Conservation (phyloP, 2,329 filamentous ascomycete species). For the Zymoseptoria passerinii region DNA sequence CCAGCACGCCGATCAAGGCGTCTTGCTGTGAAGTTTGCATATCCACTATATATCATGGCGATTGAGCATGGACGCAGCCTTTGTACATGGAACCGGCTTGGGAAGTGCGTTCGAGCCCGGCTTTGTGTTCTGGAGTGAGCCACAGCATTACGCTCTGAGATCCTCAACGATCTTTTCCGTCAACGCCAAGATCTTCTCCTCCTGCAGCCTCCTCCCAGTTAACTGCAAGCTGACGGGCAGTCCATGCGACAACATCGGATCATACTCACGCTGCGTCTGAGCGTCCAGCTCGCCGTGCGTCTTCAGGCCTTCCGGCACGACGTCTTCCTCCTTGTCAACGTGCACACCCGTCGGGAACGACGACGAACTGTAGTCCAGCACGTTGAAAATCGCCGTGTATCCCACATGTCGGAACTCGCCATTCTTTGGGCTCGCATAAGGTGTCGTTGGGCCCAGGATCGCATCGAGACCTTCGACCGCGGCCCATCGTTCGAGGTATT, state of each 20-base stretch:
- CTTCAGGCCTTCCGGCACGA: constrained; percentile 17
- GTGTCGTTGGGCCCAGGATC: constrained; percentile 40
- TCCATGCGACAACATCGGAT: constrained; percentile 33
- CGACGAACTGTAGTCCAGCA: constrained; percentile 40
- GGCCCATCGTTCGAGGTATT: constrained; percentile 40
- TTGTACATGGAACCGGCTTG: no score
- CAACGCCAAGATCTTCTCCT: constrained; percentile 31
- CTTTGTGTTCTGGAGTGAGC: no score
- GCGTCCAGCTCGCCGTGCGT: constrained; percentile 34
- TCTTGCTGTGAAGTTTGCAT: no score
- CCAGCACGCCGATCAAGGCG: no score
- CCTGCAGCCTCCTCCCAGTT: constrained; percentile 26
- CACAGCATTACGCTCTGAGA: constrained; percentile 6
- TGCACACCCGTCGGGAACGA: constrained; percentile 37
- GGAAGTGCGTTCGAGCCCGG: no score
- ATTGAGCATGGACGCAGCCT: no score
- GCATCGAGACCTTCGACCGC: constrained; percentile 35
- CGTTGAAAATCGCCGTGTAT: constrained; percentile 38
- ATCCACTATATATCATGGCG: no score
- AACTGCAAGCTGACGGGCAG: constrained; percentile 34
- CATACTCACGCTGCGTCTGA: constrained; percentile 29
- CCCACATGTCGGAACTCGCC: constrained; percentile 40
- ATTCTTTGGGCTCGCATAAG: constrained; percentile 36
- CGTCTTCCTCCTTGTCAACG: constrained; percentile 35
- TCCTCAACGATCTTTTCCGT: constrained; percentile 21